Percentiles rank a stretch among this genome's conserved stretches.
Evolutionary conservation across 345 rosid species (phyloP).

Genomic region (Eucalyptus pauciflora): DNA sequence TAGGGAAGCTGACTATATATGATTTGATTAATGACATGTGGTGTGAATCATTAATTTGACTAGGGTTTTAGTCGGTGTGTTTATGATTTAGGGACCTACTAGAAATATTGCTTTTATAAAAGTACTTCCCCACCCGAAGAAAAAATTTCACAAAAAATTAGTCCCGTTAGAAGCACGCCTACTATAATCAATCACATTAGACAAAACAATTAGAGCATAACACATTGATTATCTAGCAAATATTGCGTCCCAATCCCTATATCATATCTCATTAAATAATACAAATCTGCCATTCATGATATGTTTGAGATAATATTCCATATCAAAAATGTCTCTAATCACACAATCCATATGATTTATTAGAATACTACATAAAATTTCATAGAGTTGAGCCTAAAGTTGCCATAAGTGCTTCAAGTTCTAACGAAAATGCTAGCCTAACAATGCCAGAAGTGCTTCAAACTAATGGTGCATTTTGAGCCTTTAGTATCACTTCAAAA

Average conservation of each 20-base stretch:
- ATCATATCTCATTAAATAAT: too few species aligned
- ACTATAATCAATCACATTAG: too few species aligned
- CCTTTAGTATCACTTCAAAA: neutral
- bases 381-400: too few species aligned
- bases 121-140: neutral
- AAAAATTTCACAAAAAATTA: neutral
- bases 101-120: neutral
- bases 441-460: neutral
- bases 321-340: too few species aligned
- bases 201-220: neutral
- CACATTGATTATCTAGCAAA: neutral
- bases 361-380: too few species aligned
- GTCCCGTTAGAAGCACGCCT: neutral
- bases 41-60: neutral
- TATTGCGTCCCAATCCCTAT: neutral
- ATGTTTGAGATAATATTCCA: too few species aligned
- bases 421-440: too few species aligned
- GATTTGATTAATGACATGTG: neutral
- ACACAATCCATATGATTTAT: too few species aligned
- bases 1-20: neutral
- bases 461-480: neutral
- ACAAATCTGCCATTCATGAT: too few species aligned
- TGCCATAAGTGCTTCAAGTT: too few species aligned
- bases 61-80: neutral
- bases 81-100: neutral